Conservation (phyloP, 495 filamentous ascomycete species). For the Parathielavia appendiculata region DNA sequence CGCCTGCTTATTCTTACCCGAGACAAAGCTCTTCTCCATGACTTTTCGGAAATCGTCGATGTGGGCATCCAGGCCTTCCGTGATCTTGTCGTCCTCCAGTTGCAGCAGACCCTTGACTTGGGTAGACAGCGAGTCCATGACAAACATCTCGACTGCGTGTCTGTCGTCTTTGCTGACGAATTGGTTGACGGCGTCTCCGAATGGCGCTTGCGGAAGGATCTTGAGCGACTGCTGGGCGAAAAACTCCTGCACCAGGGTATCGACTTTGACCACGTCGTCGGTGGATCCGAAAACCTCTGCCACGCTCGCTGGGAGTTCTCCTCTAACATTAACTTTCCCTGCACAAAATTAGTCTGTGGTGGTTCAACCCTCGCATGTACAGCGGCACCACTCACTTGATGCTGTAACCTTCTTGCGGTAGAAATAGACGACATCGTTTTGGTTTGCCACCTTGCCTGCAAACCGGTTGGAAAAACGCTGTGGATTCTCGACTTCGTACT, state of each 20-base stretch:
- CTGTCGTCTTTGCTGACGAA: conserved; percentile 97
- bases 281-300: conserved; percentile 54
- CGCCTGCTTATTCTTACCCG: conserved; percentile 59
- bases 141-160: conserved; percentile 84
- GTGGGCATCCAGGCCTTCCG: conserved; percentile 53
- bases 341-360: conserved; percentile 9
- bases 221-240: conserved; percentile 78
- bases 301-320: conserved; percentile 52
- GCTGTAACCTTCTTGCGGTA: conserved; percentile 70
- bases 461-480: conserved; percentile 97
- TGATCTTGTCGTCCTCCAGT: conserved; percentile 60
- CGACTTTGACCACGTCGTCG: conserved; percentile 83
- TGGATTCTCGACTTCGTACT: conserved; percentile 90
- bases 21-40: conserved; percentile 66
- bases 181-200: conserved; percentile 87
- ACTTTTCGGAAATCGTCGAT: conserved; percentile 67
- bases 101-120: conserved; percentile 73
- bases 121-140: conserved; percentile 68
- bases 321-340: conserved; percentile 33
- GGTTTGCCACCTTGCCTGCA: conserved; percentile 81
- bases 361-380: neutral
- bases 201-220: conserved; percentile 83
- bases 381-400: conserved; percentile 30
- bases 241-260: conserved; percentile 79
- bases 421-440: conserved; percentile 89